These are phyloP conservation scores for Fusarium chuoi DNA, from an alignment of 2,329 filamentous ascomycete genomes.

Conservation along the genomic window DNA sequence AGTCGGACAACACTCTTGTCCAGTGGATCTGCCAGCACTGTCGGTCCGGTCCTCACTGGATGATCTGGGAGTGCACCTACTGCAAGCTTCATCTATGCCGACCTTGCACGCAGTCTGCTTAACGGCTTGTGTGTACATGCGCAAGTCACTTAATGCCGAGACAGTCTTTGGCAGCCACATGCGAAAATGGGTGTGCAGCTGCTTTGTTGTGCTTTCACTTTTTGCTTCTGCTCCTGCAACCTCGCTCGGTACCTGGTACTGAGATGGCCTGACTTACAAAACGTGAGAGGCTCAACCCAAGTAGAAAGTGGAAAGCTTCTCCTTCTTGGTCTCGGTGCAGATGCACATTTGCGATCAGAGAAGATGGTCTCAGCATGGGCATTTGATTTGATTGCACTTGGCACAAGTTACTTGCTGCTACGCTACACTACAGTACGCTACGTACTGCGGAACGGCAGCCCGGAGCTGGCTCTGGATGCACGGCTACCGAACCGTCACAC, in stretches of 20 bases:
- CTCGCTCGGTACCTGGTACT: background rate
- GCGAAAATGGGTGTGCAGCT: conserved; percentile 27
- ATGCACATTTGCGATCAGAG: conserved; percentile 25
- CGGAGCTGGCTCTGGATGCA: conserved; percentile 40
- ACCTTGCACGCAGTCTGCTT: conserved; percentile 60
- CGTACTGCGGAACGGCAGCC: conserved; percentile 33
- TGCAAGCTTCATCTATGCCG: conserved; percentile 75
- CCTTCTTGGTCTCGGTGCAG: conserved; percentile 36
- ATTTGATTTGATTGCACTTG: conserved; percentile 38
- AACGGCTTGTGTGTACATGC: conserved; percentile 12
- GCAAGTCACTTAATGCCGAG: conserved; percentile 18
- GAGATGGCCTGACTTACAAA: conserved; percentile 39
- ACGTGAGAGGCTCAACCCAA: conserved; percentile 31
- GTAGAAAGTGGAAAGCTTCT: conserved; percentile 14
- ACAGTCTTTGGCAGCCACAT: conserved; percentile 30
- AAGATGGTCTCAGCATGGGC: conserved; percentile 28
- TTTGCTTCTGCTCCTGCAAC: conserved; percentile 4
- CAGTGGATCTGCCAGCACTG: conserved; percentile 74
- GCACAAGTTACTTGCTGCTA: conserved; percentile 16
- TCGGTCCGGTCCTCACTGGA: conserved; percentile 72
- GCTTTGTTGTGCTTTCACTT: background rate
- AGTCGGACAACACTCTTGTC: conserved; percentile 72
- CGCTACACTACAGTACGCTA: background rate
- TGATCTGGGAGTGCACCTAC: conserved; percentile 75
- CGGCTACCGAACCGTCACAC: conserved; percentile 30